phyloP scores from a whole-genome alignment of 768 basidiomycete species.

The Rhodotorula toruloides region DNA sequence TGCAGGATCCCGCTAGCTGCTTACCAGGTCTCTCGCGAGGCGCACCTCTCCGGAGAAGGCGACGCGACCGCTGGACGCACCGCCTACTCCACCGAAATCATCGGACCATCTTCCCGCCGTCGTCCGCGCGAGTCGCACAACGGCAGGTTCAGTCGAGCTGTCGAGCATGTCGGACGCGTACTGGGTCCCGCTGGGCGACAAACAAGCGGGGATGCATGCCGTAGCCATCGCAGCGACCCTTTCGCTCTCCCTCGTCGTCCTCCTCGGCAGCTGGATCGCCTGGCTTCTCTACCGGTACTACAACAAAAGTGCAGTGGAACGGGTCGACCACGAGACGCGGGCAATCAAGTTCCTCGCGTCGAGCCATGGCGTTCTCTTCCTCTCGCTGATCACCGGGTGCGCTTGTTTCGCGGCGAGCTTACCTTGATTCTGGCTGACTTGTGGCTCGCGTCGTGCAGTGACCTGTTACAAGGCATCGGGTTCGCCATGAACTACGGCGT shows the following conservation, averaged over 20 bases:
- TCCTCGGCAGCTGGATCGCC: background rate
- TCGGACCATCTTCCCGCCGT: background rate
- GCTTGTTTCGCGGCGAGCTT: background rate
- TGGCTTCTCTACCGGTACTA: conserved; percentile 3
- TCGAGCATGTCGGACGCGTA: background rate
- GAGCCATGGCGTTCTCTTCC: conserved; percentile 7
- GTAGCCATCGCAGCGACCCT: background rate
- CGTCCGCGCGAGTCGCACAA: background rate
- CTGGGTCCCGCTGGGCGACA: background rate
- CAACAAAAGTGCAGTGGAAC: no score
- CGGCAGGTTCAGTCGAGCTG: background rate
- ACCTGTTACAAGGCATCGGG: conserved; percentile 14
- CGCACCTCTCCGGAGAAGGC: no score
- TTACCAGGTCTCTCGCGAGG: no score
- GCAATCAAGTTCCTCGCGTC: conserved; percentile 23
- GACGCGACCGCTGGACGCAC: no score
- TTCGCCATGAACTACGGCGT: conserved; percentile 15
- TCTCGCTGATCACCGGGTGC: conserved; percentile 11
- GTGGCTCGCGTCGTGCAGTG: background rate
- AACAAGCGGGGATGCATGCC: background rate
- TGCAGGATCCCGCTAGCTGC: no score
- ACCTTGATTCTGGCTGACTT: background rate
- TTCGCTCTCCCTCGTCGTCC: background rate
- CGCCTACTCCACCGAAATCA: no score
- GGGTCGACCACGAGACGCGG: background rate